Base-by-base conservation (phyloP, 1,284 basidiomycete genomes). In the Sporisorium iseilematis-ciliati region DNA sequence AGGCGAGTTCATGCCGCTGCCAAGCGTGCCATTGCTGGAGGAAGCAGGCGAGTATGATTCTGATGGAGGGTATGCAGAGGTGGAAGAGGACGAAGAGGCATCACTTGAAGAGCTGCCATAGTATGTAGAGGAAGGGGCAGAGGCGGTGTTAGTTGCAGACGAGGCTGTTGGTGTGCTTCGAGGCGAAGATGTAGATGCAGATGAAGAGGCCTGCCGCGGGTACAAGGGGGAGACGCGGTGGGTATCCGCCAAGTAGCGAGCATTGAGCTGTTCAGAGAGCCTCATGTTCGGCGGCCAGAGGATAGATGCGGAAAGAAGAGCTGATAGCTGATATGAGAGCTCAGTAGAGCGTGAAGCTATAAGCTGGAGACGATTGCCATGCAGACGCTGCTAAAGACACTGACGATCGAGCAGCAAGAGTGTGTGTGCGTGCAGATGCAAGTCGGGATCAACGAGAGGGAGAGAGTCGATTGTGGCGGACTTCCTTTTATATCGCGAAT, bases 171-270 rank as follows among this genome's bases (percentile, higher is more conserved):
- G 20, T 14, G 50, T 29, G 8, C 23, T 33, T 29, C 42, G n/a
- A 7, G 48, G 18, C 33, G 65, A 50, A 20, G 59, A 60, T 6
- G 42, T n/a, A 5, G 58, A 52, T 2, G 50, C 26, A 7, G 62
- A 51, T 6, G 69, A 61, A 14, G 63, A 49, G n/a, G 58, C 63
- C 49, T 72, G 69, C 7, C 69, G 63, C 20, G 45, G 46, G 4
- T 46, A 35, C 21, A 53, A 50, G 20, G 46, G 46, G 25, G 35
- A 43, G 35, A 33, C 42, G 4, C 12, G 42, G 23, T 49, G 20
- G 3, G 35, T 7, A 11, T 64, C 33, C 2, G n/a, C 18, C 21
- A 52, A n/a, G 33, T 62, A 57, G 48, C 58, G 68, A 20, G 42
- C 49, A 25, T 40, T 58, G 16, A n/a, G 43, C 23, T 53, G 41